These are phyloP conservation scores for Populus hybrid DNA, from an alignment of 441 rosid species.

Conservation along the genomic window DNA sequence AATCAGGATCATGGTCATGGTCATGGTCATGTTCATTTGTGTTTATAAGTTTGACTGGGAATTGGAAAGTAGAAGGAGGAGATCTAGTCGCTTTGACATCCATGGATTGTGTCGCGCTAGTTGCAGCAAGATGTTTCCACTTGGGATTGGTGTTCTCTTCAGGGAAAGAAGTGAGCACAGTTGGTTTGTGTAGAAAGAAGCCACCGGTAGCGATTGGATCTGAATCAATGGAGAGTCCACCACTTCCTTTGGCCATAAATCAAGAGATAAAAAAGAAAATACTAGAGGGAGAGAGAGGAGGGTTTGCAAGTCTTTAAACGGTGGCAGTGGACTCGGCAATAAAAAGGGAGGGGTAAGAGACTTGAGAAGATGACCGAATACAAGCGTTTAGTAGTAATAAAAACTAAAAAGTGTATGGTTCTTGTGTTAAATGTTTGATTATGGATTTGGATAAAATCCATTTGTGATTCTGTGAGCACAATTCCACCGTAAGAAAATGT, in stretches of 20 bases:
- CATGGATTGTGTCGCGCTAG: conserved; percentile 13
- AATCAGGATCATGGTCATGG: neutral
- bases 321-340: conserved; percentile 68
- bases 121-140: neutral
- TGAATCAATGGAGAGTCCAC: conserved; percentile 57
- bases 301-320: conserved; percentile 31
- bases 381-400: conserved; percentile 5
- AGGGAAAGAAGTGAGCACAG: conserved; percentile 42
- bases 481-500: no score
- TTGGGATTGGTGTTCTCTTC: conserved; percentile 5
- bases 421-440: conserved; percentile 4
- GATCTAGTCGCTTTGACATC: conserved; percentile 11
- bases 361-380: conserved; percentile 40
- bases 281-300: conserved; percentile 13
- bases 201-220: conserved; percentile 21
- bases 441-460: neutral
- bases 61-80: conserved; percentile 34
- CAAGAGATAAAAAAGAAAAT: neutral
- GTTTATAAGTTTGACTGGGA: conserved; percentile 32
- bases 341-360: conserved; percentile 34
- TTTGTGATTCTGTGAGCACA: no score
- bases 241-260: conserved; percentile 42
- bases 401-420: neutral
- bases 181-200: conserved; percentile 31
- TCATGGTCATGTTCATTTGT: neutral